Base-by-base conservation (phyloP, 495 filamentous ascomycete species). In the Hyaloscypha hepaticicola region DNA sequence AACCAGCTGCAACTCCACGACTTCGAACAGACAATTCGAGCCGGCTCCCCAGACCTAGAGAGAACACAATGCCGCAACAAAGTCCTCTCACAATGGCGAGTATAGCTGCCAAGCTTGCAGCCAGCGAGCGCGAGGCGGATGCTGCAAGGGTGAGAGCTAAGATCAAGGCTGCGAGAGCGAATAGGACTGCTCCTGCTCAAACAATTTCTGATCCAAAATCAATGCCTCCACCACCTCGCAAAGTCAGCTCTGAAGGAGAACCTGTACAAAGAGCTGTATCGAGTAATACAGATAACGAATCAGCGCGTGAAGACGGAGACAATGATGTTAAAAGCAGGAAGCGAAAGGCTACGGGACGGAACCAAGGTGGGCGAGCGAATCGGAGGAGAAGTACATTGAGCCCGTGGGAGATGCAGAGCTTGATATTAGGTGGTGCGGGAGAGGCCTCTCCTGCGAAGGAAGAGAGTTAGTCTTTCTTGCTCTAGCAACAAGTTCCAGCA, bases 311-410 rank as follows among this genome's bases (percentile, higher is more conserved):
- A 74, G 72, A 74, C 76, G 72, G 70, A 73, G 71, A 78, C 66
- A 66, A 77, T 66, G 60, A 81, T 78, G 65, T 66, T 67, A 48
- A 24, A 72, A 72, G 45, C 78, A 48, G 51, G 59, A 67, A 67
- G 59, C 55, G 70, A 25, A 68, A 69, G 53, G 64, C 66, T 2
- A 62, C 69, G 27, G 62, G 58, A 14, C 22, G 70, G 22, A 64
- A 26, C n/a, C 58, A 66, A 26, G 67, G 67, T 22, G 65, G 67
- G 7, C 61, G 68, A 63, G 79, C 78, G 0, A 82, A 79, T 53
- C 78, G 89, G 58, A 77, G 89, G 69, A 76, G 89, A 50, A 91
- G 88, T 63, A 91, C 89, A 8, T 77, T 92, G 0, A 89, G 85
- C 25, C 85, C 82, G n/a, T 87, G 87, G 77, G 89, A 92, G 68